A percentile compares a stretch with the other conserved stretches of the same genome.
phyloP scores from a whole-genome alignment of 352 stramenopile genomes.

The Hyaloperonospora brassicae region DNA sequence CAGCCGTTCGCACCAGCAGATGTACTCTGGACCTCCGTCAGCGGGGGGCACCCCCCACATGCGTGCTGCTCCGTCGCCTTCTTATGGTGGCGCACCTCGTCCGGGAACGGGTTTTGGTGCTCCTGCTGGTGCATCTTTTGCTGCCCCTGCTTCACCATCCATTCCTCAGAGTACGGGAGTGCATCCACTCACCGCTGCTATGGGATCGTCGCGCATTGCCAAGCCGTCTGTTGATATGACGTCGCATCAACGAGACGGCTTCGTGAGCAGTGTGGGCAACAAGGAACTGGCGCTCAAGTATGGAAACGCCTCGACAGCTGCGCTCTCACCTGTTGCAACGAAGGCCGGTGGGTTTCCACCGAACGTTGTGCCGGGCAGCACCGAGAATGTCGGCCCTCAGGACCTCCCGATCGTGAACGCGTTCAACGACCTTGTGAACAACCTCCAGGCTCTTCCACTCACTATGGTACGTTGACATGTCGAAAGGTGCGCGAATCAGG shows the following conservation, averaged over 20 bases:
- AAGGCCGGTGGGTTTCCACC: conserved; percentile 38
- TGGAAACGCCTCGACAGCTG: conserved; percentile 57
- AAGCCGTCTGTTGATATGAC: conserved; percentile 79
- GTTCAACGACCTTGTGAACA: conserved; percentile 73
- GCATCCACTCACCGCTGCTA: conserved; percentile 52
- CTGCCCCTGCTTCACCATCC: conserved; percentile 22
- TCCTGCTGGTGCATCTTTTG: conserved; percentile 11
- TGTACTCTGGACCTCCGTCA: conserved; percentile 36
- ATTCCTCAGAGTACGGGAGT: conserved; percentile 61
- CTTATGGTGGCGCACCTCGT: conserved; percentile 25
- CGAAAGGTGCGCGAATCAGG: too few species aligned
- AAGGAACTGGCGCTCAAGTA: conserved; percentile 85
- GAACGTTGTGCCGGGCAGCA: conserved; percentile 51
- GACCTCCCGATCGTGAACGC: conserved; percentile 70
- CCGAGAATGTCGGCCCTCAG: conserved; percentile 62
- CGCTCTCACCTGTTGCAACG: conserved; percentile 47
- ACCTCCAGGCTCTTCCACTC: conserved; percentile 62
- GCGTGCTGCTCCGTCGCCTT: conserved; percentile 20
- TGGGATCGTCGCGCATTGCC: conserved; percentile 66
- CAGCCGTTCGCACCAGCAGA: conserved; percentile 19
- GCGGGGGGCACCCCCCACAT: conserved; percentile 24
- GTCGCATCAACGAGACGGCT: conserved; percentile 75
- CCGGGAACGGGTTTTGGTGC: conserved; percentile 32
- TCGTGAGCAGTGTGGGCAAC: conserved; percentile 80
- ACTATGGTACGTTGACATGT: conserved; percentile 59